These are phyloP conservation scores for Leersia perrieri DNA, from an alignment of 176 grass and related monocot genomes.

Conservation along the genomic window DNA sequence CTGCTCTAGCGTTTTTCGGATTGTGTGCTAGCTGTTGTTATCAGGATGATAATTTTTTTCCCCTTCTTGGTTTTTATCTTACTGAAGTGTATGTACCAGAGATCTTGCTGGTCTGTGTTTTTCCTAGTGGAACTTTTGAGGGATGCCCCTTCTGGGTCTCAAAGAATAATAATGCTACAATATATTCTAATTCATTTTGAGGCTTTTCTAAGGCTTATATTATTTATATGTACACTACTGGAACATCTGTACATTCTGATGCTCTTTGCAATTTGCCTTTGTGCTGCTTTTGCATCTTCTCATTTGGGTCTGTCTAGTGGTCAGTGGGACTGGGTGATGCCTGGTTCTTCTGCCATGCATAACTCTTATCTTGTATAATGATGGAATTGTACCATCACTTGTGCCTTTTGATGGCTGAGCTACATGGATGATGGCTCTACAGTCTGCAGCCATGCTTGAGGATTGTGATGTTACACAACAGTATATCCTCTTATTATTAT, in stretches of 20 bases:
- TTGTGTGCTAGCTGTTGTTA: conserved; percentile 56
- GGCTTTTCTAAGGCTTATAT: not conserved
- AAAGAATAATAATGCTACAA: conserved; percentile 52
- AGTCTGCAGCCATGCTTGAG: not conserved
- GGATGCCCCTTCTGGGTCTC: conserved; percentile 35
- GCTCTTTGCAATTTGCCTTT: conserved; percentile 32
- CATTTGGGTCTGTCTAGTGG: conserved; percentile 22
- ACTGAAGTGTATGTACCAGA: conserved; percentile 71
- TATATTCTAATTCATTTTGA: conserved; percentile 57
- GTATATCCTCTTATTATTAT: not conserved
- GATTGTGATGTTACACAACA: not conserved
- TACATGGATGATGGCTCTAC: not conserved
- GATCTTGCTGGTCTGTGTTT: conserved; percentile 55
- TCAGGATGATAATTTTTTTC: conserved; percentile 43
- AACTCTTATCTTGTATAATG: not conserved
- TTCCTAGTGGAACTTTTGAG: conserved; percentile 58
- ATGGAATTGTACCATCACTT: not conserved
- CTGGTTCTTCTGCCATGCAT: conserved; percentile 13
- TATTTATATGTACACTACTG: not conserved
- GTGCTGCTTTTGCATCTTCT: not conserved
- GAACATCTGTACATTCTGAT: conserved; percentile 41
- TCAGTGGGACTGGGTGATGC: not conserved
- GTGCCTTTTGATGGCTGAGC: not conserved
- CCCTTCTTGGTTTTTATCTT: conserved; percentile 32
- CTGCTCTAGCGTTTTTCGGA: conserved; percentile 48